Base-by-base conservation (phyloP, 768 basidiomycete genomes). In the Tricholoma sp. region DNA sequence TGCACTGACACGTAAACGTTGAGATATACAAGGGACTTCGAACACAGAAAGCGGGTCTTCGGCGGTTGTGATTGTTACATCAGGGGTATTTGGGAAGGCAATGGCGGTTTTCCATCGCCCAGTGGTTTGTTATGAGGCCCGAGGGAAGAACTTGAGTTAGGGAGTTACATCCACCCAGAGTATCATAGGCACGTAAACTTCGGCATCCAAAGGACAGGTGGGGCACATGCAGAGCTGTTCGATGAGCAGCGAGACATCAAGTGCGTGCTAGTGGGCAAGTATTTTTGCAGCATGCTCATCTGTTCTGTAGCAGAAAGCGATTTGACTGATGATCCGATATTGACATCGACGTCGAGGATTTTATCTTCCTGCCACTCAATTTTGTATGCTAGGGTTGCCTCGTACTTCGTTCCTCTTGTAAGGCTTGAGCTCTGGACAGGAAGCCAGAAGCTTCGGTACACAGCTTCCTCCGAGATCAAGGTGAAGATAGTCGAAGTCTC, bases 401-500 rank as follows among this genome's bases (percentile, higher is more conserved):
- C 31, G 31, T 32, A 32, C 31, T 8, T 32, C 31, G 24, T 27
- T 27, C 31, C 31, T 32, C 31, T 32, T 32, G 31, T 32, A 32
- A 88, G 59, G 6, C 72, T 62, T 37, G 89, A 66, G 5, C 85
- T 83, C 63, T 90, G 88, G 19, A 89, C 67, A 2, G 88, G 88
- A 2, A 89, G 54, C 83, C 85, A 89, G 37, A 88, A 64, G 31
- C 74, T 77, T 37, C 80, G 76, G 67, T 81, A 85, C 35, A 75
- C 70, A 0, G 76, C 76, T 27, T 77, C 75, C 16, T 83, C 79
- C n/a, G 76, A 73, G 29, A 50, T 51, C 4, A 29, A 32, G 24
- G 24, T 3, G 70, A 75, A 0, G 71, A 64, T n/a, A 89, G 57
- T 9, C 71, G 66, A 10, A 90, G 63, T 41, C 69, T 68, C 3